Evolutionary conservation across 2,329 filamentous ascomycete species (phyloP), one percentile per base, ranked within the genome.

Genomic region (Colletotrichum sp.): DNA sequence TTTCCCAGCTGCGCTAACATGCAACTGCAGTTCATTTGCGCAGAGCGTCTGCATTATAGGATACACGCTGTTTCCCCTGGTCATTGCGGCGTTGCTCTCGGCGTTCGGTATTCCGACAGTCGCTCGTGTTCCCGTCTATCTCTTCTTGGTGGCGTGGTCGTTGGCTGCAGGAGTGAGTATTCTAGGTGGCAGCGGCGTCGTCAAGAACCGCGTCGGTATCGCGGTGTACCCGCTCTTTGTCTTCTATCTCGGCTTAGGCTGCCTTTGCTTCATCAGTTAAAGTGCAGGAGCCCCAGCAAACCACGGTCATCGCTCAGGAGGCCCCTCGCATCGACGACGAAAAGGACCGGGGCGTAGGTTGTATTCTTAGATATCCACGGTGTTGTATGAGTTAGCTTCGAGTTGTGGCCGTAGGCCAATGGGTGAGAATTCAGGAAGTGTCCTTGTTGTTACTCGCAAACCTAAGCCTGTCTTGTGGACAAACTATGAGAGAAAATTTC

Each of bases 31-130:
- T 81, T 98, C 97, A 21, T 99, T 99, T 85, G 97, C 98, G 82
- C 97, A 99, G 86, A 98, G 96, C 74, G 92, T 99, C 79, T 99
- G 96, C 85, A 98, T 99, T 81, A 99, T 99, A 83, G 97, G 97
- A 62, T 99, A 99, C 86, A 99, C 97, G 2, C 92, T 99, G 72
- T 99, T 99, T 87, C 97, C 97, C 3, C 92, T 99, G 69, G 97
- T 99, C 80, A 95, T 99, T 79, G 98, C 98, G 9, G 93, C 96
- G 3, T 88, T 98, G 68, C 92, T 99, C 78, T 98, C 96, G 72
- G 96, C 96, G 1, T 83, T 99, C 36, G 90, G 92, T 67, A 90
- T 99, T 9, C 94, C 93, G 57, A 94, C 92, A 80, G 94, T 99
- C 78, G 92, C 94, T 8, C 91, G 97, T 72, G 95, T 99, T 83